Evolutionary conservation across 441 rosid genomes (phyloP).

Genomic region (Euphorbia corollata): DNA sequence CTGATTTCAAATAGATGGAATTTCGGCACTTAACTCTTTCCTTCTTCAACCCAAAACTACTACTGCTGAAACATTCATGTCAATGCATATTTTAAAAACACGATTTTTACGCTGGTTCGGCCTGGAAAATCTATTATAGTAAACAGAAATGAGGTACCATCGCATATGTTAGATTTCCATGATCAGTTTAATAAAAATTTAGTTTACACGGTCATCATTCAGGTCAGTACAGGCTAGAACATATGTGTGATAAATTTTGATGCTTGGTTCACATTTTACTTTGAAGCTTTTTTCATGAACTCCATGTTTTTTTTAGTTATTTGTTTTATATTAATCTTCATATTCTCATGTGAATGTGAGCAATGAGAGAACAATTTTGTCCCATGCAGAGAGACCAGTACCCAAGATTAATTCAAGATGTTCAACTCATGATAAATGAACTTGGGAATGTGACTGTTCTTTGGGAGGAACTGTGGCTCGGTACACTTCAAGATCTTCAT

Average conservation of each 20-base stretch:
- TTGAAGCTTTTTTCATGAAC: background rate
- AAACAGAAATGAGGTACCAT: background rate
- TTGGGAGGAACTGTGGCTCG: constrained; percentile 99
- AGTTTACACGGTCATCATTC: constrained; percentile 5
- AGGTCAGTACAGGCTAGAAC: background rate
- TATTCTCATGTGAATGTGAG: constrained; percentile 1
- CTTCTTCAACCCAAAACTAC: background rate
- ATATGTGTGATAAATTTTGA: background rate
- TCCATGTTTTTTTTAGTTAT: background rate
- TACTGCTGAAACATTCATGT: background rate
- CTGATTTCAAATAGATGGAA: constrained; percentile 6
- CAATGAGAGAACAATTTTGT: constrained; percentile 25
- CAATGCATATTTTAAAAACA: background rate
- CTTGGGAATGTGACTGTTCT: constrained; percentile 93
- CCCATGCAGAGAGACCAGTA: constrained; percentile 69
- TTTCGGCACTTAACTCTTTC: background rate
- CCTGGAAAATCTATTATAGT: constrained; percentile 7
- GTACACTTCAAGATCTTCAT: constrained; percentile 98
- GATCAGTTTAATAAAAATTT: constrained; percentile 1
- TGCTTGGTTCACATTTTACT: constrained; percentile 1
- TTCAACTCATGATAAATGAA: constrained; percentile 91
- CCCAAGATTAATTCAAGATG: constrained; percentile 90
- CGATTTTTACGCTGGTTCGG: constrained; percentile 2
- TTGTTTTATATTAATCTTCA: constrained; percentile 19
- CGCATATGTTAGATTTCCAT: background rate